These are phyloP conservation scores for Tillandsia fasciculata DNA, from an alignment of 176 grass and related monocot genomes.

Conservation along the genomic window DNA sequence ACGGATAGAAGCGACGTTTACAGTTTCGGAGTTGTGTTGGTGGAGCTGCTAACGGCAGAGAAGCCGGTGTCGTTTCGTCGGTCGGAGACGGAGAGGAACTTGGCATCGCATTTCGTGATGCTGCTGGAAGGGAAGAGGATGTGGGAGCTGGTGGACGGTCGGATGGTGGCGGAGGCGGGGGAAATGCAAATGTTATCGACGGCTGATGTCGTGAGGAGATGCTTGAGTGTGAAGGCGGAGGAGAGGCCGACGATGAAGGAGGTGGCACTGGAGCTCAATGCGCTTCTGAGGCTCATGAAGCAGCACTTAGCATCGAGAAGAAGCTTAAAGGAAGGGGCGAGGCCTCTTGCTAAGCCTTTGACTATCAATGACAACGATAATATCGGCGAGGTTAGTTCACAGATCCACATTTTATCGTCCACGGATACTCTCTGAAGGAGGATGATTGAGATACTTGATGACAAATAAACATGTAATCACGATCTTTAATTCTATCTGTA, in stretches of 20 bases:
- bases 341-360: too few species aligned
- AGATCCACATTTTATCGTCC: too few species aligned
- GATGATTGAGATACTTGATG: too few species aligned
- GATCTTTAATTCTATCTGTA: too few species aligned
- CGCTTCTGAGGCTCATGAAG: constrained; percentile 12
- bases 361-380: too few species aligned
- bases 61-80: constrained; percentile 31
- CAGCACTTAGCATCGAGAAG: not conserved
- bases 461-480: too few species aligned
- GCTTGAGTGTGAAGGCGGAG: constrained; percentile 40
- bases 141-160: constrained; percentile 25
- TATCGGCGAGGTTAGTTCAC: too few species aligned
- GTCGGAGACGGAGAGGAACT: constrained; percentile 31
- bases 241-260: constrained; percentile 38
- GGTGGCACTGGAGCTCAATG: constrained; percentile 27
- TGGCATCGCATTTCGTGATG: constrained; percentile 30
- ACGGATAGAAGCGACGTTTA: constrained; percentile 51
- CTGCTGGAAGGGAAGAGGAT: constrained; percentile 23
- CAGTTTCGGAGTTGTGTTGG: constrained; percentile 52
- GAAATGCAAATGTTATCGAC: constrained; percentile 21
- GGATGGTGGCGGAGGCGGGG: constrained; percentile 32
- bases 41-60: constrained; percentile 35
- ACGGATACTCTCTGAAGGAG: too few species aligned
- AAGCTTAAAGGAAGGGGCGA: too few species aligned
- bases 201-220: constrained; percentile 33